A percentile compares a stretch with the other conserved stretches of the same genome.
phyloP scores from a whole-genome alignment of 2,329 filamentous ascomycete species.

The Colletotrichum spaethianum region DNA sequence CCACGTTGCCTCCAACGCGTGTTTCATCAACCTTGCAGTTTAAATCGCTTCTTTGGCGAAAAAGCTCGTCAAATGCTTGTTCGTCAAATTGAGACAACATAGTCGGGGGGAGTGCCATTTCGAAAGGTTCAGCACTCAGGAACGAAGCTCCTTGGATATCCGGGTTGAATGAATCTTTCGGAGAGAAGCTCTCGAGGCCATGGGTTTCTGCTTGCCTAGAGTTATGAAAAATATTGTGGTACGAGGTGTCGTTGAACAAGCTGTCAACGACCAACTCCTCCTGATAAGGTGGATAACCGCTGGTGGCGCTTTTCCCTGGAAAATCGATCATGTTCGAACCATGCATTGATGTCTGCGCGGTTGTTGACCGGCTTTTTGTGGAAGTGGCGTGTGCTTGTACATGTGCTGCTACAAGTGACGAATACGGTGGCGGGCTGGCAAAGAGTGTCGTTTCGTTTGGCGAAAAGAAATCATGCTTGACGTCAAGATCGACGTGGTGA shows the following conservation, averaged over 20 bases:
- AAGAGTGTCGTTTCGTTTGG: conserved; percentile 1
- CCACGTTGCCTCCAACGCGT: neutral
- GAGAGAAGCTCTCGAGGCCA: conserved; percentile 8
- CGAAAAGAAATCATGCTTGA: conserved; percentile 1
- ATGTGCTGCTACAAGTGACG: neutral
- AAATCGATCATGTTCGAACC: conserved; percentile 10
- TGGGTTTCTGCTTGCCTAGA: conserved; percentile 10
- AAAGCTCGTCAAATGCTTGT: conserved; percentile 18
- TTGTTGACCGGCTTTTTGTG: neutral
- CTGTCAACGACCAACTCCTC: neutral
- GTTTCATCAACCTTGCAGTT: neutral
- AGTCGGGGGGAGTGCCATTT: conserved; percentile 4
- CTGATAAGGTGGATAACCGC: neutral
- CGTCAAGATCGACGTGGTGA: neutral
- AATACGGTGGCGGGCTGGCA: conserved; percentile 26
- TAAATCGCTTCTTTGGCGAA: conserved; percentile 1
- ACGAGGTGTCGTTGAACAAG: neutral
- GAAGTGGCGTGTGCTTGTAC: neutral
- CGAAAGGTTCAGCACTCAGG: conserved; percentile 3
- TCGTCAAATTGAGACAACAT: conserved; percentile 24
- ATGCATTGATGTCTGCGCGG: neutral
- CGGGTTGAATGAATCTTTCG: neutral
- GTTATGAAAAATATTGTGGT: conserved; percentile 1
- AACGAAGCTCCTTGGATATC: neutral
- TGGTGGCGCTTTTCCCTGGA: neutral